Evolutionary conservation across 164 flowering plant species (phyloP), one percentile per base, ranked within the genome.

Genomic region (Houttuynia cordata): DNA sequence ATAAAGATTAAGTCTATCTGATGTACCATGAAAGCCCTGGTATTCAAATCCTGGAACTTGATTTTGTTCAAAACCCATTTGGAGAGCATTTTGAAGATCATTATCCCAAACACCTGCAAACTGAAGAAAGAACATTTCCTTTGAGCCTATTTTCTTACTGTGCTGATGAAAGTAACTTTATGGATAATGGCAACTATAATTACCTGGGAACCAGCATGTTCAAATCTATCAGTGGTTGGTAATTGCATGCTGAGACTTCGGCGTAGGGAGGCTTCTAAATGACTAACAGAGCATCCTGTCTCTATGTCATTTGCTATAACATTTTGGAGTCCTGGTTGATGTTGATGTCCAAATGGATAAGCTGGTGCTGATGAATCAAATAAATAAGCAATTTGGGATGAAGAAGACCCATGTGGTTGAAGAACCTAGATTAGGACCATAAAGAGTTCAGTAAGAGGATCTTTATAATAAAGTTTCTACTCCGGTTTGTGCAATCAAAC

Each of bases 61-160:
- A 20, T 69, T 70, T 65, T 78, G 90, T 50, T 78, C 83, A 42
- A 83, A 84, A 54, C 91, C 97, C 97, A 86, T 91, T 61, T 86
- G 90, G 62, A 91, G 92, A 55, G 88, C 63, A 51, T 81, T 88
- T 61, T 88, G 90, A 37, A 91, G 96, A 56, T 91, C 97, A 60
- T 86, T 89, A 63, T 80, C 96, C 86, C 86, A 86, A 59, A 78
- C 69, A 41, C 76, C 18, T 19, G 90, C 64, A 42, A 72, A 68
- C 96, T 89, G 82, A 4, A 74, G 59, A 56, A 8, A 23, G 8
- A 56, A 47, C 4, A 19, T 34, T 17, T 17, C 25, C 49, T 41
- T 45, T 63, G 25, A 10, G 41, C 34, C 41, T 24, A 47, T 24
- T 19, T 45, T 63, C 53, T 45, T 34, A 23, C 34, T 24, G 24